Conservation (phyloP, 225 moss, liverwort and hornwort species). For the Pleurozium schreberi region DNA sequence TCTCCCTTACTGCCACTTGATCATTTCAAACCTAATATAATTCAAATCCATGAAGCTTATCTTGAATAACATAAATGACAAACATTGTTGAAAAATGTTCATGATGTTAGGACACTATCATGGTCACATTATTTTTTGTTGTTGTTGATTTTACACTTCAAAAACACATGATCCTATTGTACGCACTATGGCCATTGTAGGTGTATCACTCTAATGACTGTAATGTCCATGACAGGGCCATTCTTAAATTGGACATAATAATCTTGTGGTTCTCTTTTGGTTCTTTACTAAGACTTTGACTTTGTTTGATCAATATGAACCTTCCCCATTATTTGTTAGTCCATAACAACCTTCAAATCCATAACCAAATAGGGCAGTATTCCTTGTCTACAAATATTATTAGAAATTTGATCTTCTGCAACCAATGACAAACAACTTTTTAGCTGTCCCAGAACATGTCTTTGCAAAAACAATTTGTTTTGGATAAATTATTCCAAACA, state of each 20-base stretch:
- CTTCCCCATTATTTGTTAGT: background rate
- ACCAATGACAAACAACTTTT: fast-evolving
- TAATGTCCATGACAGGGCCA: background rate
- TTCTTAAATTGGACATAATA: background rate
- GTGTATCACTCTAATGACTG: background rate
- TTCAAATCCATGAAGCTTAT: too few relatives aligned
- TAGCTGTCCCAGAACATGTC: too few relatives aligned
- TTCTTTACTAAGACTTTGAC: background rate
- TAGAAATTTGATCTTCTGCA: background rate
- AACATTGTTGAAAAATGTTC: too few relatives aligned
- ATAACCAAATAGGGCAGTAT: background rate
- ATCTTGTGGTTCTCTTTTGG: background rate
- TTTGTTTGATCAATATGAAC: background rate
- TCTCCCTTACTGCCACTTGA: background rate
- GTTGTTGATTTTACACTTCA: too few relatives aligned
- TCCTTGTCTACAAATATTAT: too few relatives aligned
- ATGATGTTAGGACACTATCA: too few relatives aligned
- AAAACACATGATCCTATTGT: too few relatives aligned
- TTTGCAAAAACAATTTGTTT: background rate
- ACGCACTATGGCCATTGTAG: fast-evolving
- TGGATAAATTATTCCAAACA: too few relatives aligned
- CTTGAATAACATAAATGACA: background rate
- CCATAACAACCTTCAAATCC: fast-evolving
- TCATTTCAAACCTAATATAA: background rate
- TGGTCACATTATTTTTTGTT: too few relatives aligned